Evolutionary conservation across 805 yeast genomes (phyloP), one percentile per base, ranked within the genome.

Genomic region (Spathaspora girioi): DNA sequence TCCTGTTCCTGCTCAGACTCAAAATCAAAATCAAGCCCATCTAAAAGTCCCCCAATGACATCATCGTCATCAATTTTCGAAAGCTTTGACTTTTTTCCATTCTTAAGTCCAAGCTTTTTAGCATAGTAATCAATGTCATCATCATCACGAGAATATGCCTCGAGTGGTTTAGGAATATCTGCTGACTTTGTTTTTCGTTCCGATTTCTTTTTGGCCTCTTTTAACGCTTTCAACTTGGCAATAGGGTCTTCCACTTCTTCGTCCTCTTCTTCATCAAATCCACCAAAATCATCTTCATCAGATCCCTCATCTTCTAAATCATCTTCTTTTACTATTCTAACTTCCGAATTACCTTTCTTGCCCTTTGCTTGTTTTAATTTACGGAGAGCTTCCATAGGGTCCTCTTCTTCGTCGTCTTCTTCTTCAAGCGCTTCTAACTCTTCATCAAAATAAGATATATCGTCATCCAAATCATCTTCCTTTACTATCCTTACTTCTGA

Each of bases 61-160:
- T 90, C 97, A 61, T 86, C 87, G 12, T 83, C 90, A 40, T 78
- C 84, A 3, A 62, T 62, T 55, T 78, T 79, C 38, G 76, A 68
- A 45, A 86, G 71, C 48, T 67, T 70, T 3, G 69, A 51, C 14
- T 73, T 75, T 50, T 76, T 77, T 0, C 82, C 80, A 56, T 83
- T 83, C 51, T 73, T 75, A 58, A 88, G 65, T 1, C 96, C 96
- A 9, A 92, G 73, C 60, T 87, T 85, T 55, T 86, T 86, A 3
- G 97, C 92, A 65, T 90, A 92, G 62, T 86, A 89, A 43, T 79
- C 82, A 69, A 88, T 84, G 49, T 92, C 96, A 51, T 81, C 84
- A 53, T 89, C 96, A 57, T 88, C 96, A 55, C 78, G 76, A 46
- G 71, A 69, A 57, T 80, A 61, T 32, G 77, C 67, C 5, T 78